A percentile compares a stretch with the other conserved stretches of the same genome.
phyloP scores from a whole-genome alignment of 169 alveolate genomes.

The Cryptosporidium sp. region DNA sequence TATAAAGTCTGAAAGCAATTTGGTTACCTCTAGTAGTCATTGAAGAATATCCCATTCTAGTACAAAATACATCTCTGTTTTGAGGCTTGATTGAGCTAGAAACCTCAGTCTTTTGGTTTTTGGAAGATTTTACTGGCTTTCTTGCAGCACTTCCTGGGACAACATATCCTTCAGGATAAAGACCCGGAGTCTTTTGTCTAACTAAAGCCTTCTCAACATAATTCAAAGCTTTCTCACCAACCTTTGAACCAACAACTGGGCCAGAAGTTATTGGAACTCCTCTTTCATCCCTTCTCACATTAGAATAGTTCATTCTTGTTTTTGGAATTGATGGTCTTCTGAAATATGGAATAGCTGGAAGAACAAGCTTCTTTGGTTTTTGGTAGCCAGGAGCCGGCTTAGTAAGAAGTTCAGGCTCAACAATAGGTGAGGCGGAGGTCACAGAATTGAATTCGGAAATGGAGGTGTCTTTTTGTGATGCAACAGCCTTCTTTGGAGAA shows the following conservation, averaged over 20 bases:
- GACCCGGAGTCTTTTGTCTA: constrained; percentile 48
- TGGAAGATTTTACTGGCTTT: constrained; percentile 6
- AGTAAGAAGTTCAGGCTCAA: constrained; percentile 31
- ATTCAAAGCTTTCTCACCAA: constrained; percentile 49
- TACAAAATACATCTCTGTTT: constrained; percentile 37
- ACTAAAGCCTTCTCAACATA: constrained; percentile 59
- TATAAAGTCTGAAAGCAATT: constrained; percentile 40
- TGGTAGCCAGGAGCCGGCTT: constrained; percentile 56
- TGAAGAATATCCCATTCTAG: constrained; percentile 31
- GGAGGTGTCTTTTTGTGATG: neutral
- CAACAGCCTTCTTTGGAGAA: neutral
- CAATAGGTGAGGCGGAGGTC: neutral
- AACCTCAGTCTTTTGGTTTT: neutral
- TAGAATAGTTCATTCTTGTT: constrained; percentile 7
- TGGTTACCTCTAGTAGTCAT: constrained; percentile 21
- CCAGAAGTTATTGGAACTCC: constrained; percentile 74
- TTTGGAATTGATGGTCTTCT: neutral
- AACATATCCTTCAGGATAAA: constrained; percentile 51
- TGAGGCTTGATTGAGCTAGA: constrained; percentile 25
- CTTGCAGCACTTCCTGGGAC: constrained; percentile 34
- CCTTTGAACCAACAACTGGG: constrained; percentile 55
- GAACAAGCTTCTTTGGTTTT: constrained; percentile 15
- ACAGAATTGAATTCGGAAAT: neutral
- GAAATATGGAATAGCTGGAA: constrained; percentile 59
- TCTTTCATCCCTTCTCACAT: constrained; percentile 38